Evolutionary conservation across 202 grass and related monocot species (phyloP), one percentile per base, ranked within the genome.

Genomic region (Zoysia matrella): DNA sequence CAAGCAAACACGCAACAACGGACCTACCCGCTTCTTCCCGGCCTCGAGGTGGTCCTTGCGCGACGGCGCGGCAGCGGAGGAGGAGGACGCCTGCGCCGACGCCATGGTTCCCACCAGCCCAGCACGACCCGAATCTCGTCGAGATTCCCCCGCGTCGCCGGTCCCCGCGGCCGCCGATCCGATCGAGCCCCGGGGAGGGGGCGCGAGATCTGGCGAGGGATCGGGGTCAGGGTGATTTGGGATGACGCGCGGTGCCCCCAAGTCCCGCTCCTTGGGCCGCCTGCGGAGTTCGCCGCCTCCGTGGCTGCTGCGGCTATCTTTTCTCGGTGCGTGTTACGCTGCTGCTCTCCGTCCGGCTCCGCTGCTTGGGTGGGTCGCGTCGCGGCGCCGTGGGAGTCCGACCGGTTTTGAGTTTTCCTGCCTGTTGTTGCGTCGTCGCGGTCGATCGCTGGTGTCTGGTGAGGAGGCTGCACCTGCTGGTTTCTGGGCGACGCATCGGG

Each of bases 11-110:
- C 22, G 79, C 30, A 69, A 42, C 73, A 69, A 51, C 83, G 44
- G 44, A 68, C 63, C 42, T 87, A 99, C 97, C 91, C 79, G 82
- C 67, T 99, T 99, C 93, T 99, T 99, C 72, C 97, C 97, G 45
- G 93, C 84, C 83, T 96, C 93, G 61, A 95, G 93, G 73, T 95
- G 91, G 43, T 89, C 91, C 78, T 97, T 93, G 63, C 89, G 93
- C 81, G 89, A 87, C 39, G 80, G 51, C 58, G 77, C 65, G 41
- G 49, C 47, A 69, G 54, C 57, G 50, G 52, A n/a, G 64, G 89
- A 78, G 11, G 88, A 86, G n/a, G 87, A 76, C 67, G 79, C 90
- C 86, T 89, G 92, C 82, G 89, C 87, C 73, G 93, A 99, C 79
- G 89, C 93, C 96, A 99, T 99, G 67, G 75, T 14, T 77, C 62